A percentile compares a stretch with the other conserved stretches of the same genome.
Evolutionary conservation across 768 basidiomycete species (phyloP).

Genomic region (Pholiota molesta): DNA sequence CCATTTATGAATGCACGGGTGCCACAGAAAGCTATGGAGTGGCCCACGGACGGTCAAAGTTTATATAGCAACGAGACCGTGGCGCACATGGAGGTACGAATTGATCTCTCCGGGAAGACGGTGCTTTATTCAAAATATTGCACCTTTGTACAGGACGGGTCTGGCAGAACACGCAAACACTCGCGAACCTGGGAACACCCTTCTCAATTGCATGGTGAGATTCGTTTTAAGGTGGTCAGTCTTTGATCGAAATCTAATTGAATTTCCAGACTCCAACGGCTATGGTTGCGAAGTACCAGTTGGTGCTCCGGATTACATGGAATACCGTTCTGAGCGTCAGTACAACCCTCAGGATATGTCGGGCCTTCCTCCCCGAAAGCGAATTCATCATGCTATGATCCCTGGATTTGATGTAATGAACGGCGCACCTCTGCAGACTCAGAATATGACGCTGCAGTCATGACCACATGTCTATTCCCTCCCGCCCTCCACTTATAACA

Average conservation of each 20-base stretch:
- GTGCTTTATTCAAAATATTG: not conserved
- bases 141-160: constrained; percentile 38
- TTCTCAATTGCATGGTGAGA: constrained; percentile 45
- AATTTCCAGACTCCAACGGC: constrained; percentile 34
- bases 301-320: constrained; percentile 28
- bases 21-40: constrained; percentile 46
- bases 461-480: constrained; percentile 29
- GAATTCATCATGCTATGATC: constrained; percentile 64
- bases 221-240: not conserved
- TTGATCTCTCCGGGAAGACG: not conserved
- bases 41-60: constrained; percentile 47
- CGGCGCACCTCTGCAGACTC: constrained; percentile 54
- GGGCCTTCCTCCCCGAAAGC: constrained; percentile 61
- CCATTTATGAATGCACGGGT: constrained; percentile 45
- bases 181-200: constrained; percentile 64
- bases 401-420: constrained; percentile 58
- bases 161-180: constrained; percentile 54
- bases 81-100: constrained; percentile 47
- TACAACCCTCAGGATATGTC: constrained; percentile 49
- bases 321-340: constrained; percentile 29
- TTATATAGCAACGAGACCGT: constrained; percentile 45
- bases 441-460: constrained; percentile 58
- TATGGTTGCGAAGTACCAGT: constrained; percentile 51
- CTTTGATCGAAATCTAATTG: constrained; percentile 1
- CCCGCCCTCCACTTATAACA: constrained; percentile 16